Percentiles rank a stretch among this genome's conserved stretches.
Evolutionary conservation across 2,329 filamentous ascomycete genomes (phyloP).

Genomic region (Cytospora piceae): DNA sequence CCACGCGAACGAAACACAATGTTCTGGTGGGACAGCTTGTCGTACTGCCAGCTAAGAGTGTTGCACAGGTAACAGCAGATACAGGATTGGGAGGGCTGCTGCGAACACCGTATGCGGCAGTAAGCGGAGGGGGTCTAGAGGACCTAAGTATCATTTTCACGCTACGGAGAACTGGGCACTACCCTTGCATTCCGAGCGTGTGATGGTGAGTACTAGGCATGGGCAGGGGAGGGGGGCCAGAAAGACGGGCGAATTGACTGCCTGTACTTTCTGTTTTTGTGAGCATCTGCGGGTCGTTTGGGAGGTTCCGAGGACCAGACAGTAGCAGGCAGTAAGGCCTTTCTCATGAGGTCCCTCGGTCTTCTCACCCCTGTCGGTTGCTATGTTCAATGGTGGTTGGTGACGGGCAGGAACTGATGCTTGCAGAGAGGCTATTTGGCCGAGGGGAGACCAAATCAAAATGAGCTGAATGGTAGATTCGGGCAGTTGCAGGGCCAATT

Average conservation of each 20-base stretch:
- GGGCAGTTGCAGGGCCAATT: background rate
- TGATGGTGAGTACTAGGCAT: constrained; percentile 10
- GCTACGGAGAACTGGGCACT: constrained; percentile 27
- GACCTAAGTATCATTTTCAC: constrained; percentile 27
- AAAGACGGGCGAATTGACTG: constrained; percentile 18
- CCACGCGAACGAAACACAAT: constrained; percentile 34
- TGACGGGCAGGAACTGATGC: constrained; percentile 30
- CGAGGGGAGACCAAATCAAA: background rate
- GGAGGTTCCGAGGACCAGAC: constrained; percentile 12
- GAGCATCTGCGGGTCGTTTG: constrained; percentile 15
- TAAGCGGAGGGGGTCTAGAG: constrained; percentile 25
- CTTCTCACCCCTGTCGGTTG: constrained; percentile 20
- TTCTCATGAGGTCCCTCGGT: constrained; percentile 2
- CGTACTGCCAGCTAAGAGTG: constrained; percentile 50
- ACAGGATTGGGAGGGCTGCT: constrained; percentile 44
- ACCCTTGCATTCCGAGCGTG: constrained; percentile 27
- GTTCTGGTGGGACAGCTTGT: constrained; percentile 38
- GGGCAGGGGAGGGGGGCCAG: constrained; percentile 10
- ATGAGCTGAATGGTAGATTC: background rate
- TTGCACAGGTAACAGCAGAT: constrained; percentile 48
- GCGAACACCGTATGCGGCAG: constrained; percentile 38
- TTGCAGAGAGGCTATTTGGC: background rate
- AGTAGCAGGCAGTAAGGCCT: constrained; percentile 18
- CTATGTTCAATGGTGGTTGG: constrained; percentile 13
- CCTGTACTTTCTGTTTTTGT: constrained; percentile 20